phyloP scores from a whole-genome alignment of 345 rosid species.

The Mercurialis annua region DNA sequence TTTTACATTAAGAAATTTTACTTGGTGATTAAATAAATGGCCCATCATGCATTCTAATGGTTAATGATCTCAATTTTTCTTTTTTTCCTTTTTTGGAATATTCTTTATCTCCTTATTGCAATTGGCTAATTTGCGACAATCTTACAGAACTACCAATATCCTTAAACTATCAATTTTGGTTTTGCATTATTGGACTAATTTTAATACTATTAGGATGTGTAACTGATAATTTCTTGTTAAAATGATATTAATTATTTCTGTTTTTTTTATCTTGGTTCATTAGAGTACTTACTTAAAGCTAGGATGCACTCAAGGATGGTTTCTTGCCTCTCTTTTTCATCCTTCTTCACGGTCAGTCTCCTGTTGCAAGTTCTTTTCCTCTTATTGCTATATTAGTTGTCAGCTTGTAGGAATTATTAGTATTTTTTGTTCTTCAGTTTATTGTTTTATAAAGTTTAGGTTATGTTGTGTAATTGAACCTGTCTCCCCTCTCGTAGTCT shows the following conservation, averaged over 20 bases:
- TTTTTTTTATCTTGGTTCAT: constrained; percentile 19
- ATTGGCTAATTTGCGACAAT: background rate
- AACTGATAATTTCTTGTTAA: background rate
- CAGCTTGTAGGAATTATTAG: background rate
- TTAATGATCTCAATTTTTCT: no score
- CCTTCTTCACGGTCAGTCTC: constrained; percentile 50
- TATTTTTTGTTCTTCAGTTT: background rate
- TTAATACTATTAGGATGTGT: background rate
- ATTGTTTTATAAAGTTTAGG: background rate
- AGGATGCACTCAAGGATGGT: constrained; percentile 70
- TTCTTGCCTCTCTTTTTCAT: constrained; percentile 48
- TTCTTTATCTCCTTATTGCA: background rate
- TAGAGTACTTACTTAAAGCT: constrained; percentile 66
- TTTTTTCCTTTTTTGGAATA: no score
- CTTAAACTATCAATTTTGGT: background rate
- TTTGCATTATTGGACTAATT: background rate
- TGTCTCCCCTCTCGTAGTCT: background rate
- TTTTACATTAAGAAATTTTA: no score
- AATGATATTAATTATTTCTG: background rate
- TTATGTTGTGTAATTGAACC: background rate
- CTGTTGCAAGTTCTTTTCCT: background rate
- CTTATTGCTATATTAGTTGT: background rate
- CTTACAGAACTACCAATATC: no score
- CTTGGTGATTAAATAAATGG: background rate
- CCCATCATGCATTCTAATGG: background rate